These are phyloP conservation scores for Hura crepitans DNA, from an alignment of 441 rosid species.

Conservation along the genomic window DNA sequence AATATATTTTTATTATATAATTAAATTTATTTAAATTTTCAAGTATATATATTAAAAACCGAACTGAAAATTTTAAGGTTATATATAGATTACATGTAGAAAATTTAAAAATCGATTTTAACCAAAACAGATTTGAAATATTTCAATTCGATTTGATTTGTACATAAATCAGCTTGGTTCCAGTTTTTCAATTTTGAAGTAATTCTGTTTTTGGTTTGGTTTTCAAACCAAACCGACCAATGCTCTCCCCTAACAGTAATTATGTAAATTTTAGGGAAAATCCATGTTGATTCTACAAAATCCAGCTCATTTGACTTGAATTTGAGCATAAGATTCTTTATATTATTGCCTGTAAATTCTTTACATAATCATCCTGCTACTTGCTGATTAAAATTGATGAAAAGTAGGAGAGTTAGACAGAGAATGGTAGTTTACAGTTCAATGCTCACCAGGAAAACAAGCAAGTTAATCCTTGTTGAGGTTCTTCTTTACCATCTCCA, in stretches of 20 bases:
- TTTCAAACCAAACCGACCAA: too few relatives aligned
- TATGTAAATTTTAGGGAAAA: neutral
- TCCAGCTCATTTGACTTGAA: neutral
- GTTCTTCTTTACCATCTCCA: conserved; percentile 31
- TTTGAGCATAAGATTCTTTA: neutral
- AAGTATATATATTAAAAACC: too few relatives aligned
- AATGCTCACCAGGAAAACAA: conserved; percentile 3
- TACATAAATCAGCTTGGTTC: too few relatives aligned
- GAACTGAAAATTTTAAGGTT: neutral
- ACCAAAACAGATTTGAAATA: too few relatives aligned
- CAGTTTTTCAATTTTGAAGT: too few relatives aligned
- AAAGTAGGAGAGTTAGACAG: neutral
- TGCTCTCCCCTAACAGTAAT: too few relatives aligned
- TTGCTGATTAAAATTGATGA: neutral
- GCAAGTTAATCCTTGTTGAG: conserved; percentile 21
- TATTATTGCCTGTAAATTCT: neutral
- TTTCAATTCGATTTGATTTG: too few relatives aligned
- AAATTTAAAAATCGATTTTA: too few relatives aligned
- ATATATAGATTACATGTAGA: too few relatives aligned
- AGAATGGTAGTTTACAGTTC: neutral
- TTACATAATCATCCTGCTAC: neutral
- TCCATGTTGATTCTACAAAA: neutral
- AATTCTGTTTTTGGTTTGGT: too few relatives aligned
- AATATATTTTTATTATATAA: too few relatives aligned
- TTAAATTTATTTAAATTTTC: too few relatives aligned